Evolutionary conservation across 2,329 filamentous ascomycete species (phyloP).

Genomic region (Pseudopyricularia javanii): DNA sequence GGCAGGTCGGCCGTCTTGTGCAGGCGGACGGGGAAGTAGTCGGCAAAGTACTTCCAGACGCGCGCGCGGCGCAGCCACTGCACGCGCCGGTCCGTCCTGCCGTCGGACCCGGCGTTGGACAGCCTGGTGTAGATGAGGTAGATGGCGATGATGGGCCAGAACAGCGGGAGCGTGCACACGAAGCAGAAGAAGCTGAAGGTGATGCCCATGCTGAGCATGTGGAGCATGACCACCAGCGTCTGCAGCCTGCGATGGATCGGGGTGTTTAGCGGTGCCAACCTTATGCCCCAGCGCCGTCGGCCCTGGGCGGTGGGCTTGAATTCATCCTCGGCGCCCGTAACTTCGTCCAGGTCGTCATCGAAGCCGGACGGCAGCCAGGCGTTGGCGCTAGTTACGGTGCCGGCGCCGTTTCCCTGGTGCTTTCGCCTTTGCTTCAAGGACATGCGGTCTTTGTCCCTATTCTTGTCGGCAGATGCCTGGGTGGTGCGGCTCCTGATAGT

Average conservation of each 20-base stretch:
- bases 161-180: slow-evolving; percentile 79
- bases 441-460: not conserved
- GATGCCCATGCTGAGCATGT: slow-evolving; percentile 59
- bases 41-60: slow-evolving; percentile 81
- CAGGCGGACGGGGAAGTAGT: slow-evolving; percentile 80
- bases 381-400: not conserved
- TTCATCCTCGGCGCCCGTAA: not conserved
- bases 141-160: slow-evolving; percentile 66
- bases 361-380: slow-evolving; percentile 1
- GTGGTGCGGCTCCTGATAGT: not conserved
- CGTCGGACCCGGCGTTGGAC: slow-evolving; percentile 65
- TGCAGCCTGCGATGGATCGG: slow-evolving; percentile 61
- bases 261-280: slow-evolving; percentile 72
- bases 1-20: slow-evolving; percentile 75
- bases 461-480: not conserved
- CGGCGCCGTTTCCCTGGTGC: not conserved
- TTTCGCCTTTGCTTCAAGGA: not conserved
- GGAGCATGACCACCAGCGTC: slow-evolving; percentile 65
- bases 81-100: slow-evolving; percentile 61
- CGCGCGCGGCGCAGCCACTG: slow-evolving; percentile 60
- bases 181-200: slow-evolving; percentile 77
- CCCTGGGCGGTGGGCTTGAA: not conserved
- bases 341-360: slow-evolving; percentile 2
- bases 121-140: slow-evolving; percentile 79
- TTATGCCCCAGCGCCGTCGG: slow-evolving; percentile 36